These are phyloP conservation scores for Crithidia sp. DNA, from an alignment of 208 protist species.

Conservation along the genomic window DNA sequence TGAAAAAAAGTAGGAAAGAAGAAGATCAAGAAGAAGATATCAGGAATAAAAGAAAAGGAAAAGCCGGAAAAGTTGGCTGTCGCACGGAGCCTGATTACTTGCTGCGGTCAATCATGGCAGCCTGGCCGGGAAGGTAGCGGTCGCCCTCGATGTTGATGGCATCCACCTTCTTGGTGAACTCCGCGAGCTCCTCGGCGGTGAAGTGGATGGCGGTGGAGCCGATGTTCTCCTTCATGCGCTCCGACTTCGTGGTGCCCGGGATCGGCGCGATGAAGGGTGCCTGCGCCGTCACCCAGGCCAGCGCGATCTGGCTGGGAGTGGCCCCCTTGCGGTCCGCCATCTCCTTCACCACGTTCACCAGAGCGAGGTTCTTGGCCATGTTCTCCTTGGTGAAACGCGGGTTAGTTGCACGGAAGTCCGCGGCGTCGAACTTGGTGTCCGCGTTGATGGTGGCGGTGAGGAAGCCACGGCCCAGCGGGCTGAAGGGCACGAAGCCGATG, in stretches of 20 bases:
- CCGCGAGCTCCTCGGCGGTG: too few species aligned
- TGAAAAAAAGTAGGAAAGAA: too few species aligned
- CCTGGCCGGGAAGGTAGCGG: constrained; percentile 3
- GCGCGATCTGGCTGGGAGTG: constrained; percentile 35
- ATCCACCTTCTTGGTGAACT: background rate
- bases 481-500: constrained; percentile 43
- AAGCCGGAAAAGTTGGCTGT: background rate
- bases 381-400: constrained; percentile 26
- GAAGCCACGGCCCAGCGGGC: constrained; percentile 34
- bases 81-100: too few species aligned
- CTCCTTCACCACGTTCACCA: constrained; percentile 20
- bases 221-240: too few species aligned
- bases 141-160: constrained; percentile 21
- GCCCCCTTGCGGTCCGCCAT: constrained; percentile 21
- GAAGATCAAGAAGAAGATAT: too few species aligned
- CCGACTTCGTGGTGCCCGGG: constrained; percentile 27
- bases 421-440: constrained; percentile 6
- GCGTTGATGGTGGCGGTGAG: constrained; percentile 34
- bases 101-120: too few species aligned
- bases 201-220: too few species aligned
- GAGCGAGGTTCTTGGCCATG: constrained; percentile 10
- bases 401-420: constrained; percentile 26
- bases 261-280: constrained; percentile 43
- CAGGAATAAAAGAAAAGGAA: background rate
- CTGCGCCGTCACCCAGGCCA: constrained; percentile 37